Conservation (phyloP, 306 rosid species). For the Ormosia emarginata region DNA sequence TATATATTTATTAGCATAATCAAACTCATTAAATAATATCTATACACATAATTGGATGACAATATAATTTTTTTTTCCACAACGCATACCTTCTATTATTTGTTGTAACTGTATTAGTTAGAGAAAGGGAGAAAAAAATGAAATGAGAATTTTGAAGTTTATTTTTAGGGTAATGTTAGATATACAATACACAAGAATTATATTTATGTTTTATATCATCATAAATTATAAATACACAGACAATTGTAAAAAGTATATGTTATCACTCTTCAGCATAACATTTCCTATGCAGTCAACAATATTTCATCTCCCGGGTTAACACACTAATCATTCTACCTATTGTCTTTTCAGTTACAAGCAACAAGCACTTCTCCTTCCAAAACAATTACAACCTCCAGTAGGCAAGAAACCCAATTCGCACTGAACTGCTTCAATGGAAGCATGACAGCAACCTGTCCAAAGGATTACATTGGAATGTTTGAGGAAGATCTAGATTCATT, state of each 20-base stretch:
- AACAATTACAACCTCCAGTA: neutral
- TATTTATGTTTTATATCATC: too few relatives aligned
- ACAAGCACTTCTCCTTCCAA: neutral
- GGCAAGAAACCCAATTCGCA: neutral
- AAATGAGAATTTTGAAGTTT: too few relatives aligned
- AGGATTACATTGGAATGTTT: neutral
- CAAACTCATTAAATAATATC: too few relatives aligned
- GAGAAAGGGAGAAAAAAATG: too few relatives aligned
- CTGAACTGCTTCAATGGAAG: neutral
- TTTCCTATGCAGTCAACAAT: neutral
- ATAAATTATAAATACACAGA: too few relatives aligned
- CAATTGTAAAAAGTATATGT: too few relatives aligned
- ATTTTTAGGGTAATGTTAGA: neutral
- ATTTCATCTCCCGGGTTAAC: neutral
- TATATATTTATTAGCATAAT: too few relatives aligned
- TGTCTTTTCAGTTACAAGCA: constrained; percentile 7
- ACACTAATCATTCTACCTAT: neutral
- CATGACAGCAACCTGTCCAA: neutral
- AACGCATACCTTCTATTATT: neutral
- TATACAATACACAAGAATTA: neutral
- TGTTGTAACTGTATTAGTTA: neutral
- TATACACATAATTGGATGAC: too few relatives aligned
- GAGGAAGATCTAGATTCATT: neutral
- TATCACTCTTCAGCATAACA: too few relatives aligned
- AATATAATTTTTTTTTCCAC: too few relatives aligned